A percentile compares a stretch with the other conserved stretches of the same genome.
These are phyloP conservation scores for Schizonepeta tenuifolia DNA, from an alignment of 257 asterid genomes.

Conservation along the genomic window DNA sequence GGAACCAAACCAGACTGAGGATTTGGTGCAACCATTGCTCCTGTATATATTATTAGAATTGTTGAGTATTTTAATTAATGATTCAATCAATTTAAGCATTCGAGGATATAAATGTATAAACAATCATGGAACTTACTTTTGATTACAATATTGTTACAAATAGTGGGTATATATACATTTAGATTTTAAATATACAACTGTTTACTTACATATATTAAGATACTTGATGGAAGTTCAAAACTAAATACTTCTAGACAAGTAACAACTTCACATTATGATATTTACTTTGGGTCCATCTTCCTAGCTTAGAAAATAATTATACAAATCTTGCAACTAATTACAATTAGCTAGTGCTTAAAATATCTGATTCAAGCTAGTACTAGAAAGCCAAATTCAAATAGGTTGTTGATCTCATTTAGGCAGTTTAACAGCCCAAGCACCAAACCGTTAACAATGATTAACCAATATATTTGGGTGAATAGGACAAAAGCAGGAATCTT, in stretches of 20 bases:
- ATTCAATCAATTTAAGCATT: background rate
- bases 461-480: background rate
- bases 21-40: conserved; percentile 56
- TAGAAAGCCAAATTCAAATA: background rate
- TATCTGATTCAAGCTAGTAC: background rate
- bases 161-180: too few relatives aligned
- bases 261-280: too few relatives aligned
- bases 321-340: conserved; percentile 19
- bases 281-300: background rate
- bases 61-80: background rate
- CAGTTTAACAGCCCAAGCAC: background rate
- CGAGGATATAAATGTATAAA: too few relatives aligned
- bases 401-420: conserved; percentile 14
- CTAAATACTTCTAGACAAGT: too few relatives aligned
- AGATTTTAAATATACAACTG: too few relatives aligned
- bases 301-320: conserved; percentile 25
- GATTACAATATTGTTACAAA: too few relatives aligned
- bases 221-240: too few relatives aligned
- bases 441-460: background rate
- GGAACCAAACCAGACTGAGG: conserved; percentile 38
- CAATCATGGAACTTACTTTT: too few relatives aligned
- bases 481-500: background rate
- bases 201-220: too few relatives aligned
- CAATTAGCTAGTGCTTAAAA: conserved; percentile 26
- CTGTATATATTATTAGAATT: background rate